Percentiles rank a stretch among this genome's conserved stretches.
Conservation (phyloP, 257 asterid species). For the Solanum chilense region DNA sequence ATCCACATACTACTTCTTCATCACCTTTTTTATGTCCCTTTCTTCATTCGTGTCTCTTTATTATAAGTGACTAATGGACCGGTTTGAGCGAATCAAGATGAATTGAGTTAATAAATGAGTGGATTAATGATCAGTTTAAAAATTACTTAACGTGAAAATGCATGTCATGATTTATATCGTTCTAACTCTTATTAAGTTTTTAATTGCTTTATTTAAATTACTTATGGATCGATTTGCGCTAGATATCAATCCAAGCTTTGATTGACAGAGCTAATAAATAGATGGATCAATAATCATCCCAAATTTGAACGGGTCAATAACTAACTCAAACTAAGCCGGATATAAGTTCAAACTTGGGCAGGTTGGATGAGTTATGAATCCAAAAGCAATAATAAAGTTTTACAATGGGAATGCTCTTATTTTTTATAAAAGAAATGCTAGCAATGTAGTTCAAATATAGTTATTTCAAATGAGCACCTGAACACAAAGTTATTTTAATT, state of each 20-base stretch:
- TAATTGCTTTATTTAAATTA: not conserved
- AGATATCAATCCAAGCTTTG: not conserved
- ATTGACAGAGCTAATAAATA: not conserved
- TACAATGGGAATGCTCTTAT: not conserved
- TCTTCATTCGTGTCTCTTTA: not conserved
- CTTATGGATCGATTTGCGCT: not conserved
- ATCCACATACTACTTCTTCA: not conserved
- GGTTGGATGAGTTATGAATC: not conserved
- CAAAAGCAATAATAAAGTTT: not conserved
- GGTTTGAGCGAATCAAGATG: not conserved
- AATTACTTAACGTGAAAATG: no score
- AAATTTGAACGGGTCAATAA: no score
- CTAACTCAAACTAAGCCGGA: no score
- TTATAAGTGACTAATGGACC: not conserved
- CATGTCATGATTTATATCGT: no score
- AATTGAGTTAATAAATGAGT: not conserved
- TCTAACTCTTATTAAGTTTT: not conserved
- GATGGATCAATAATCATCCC: not conserved
- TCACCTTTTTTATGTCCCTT: constrained; percentile 11
- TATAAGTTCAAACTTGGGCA: no score
- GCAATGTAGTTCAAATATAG: not conserved
- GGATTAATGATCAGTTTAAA: no score
- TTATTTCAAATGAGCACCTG: not conserved
- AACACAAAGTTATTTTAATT: not conserved
- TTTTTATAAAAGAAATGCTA: not conserved